Conservation (phyloP, 2,329 filamentous ascomycete genomes). For the Cladophialophora yegresii region DNA sequence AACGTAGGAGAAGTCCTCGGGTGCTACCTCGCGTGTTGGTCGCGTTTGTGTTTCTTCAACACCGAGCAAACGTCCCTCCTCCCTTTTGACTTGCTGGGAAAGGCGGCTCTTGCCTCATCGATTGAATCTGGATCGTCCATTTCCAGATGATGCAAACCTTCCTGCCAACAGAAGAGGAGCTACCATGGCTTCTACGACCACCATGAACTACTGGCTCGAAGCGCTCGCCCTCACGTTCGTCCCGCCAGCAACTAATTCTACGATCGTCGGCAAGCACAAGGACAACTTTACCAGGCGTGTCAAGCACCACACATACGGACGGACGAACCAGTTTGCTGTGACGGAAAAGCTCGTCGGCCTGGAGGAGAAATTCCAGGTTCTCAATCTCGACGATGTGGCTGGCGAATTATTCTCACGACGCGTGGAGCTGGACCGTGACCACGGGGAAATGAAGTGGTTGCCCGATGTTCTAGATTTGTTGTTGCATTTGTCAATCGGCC, state of each 20-base stretch:
- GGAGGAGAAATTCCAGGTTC: slow-evolving; percentile 81
- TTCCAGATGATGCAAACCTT: slow-evolving; percentile 18
- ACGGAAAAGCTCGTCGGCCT: slow-evolving; percentile 67
- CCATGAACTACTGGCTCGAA: slow-evolving; percentile 35
- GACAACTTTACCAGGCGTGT: slow-evolving; percentile 37
- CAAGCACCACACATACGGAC: slow-evolving; percentile 54
- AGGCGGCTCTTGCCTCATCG: too few species aligned
- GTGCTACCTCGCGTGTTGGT: too few species aligned
- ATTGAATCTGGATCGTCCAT: not conserved
- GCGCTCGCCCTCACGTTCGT: slow-evolving; percentile 31
- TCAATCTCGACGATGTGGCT: slow-evolving; percentile 76
- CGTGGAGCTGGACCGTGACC: slow-evolving; percentile 60
- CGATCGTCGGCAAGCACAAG: slow-evolving; percentile 25
- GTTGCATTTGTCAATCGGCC: slow-evolving; percentile 77
- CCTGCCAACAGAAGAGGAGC: slow-evolving; percentile 14
- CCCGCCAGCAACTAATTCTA: slow-evolving; percentile 11
- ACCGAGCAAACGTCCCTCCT: not conserved
- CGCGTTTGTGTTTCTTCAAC: not conserved
- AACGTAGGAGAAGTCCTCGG: too few species aligned
- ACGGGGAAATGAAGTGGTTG: slow-evolving; percentile 56
- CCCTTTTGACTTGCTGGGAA: not conserved
- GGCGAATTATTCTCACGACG: slow-evolving; percentile 65
- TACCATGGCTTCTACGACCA: slow-evolving; percentile 36
- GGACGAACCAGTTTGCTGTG: slow-evolving; percentile 76
- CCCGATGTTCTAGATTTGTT: slow-evolving; percentile 80